Percentiles rank a stretch among this genome's conserved stretches.
Conservation (phyloP, 2,329 filamentous ascomycete species). For the Cercospora zeae-maydis region DNA sequence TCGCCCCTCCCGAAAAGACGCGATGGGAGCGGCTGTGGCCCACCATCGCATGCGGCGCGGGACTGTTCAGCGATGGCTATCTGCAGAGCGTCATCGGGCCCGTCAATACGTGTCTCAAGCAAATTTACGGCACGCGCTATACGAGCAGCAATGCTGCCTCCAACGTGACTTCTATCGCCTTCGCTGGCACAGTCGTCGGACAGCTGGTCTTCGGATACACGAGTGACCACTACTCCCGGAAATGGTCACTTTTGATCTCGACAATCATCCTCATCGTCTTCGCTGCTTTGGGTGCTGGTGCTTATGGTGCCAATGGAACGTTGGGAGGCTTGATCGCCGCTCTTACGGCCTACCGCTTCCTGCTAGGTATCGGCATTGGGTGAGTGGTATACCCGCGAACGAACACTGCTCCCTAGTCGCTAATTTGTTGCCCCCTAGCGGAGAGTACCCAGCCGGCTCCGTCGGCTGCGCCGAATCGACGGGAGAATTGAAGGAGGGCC, state of each 20-base stretch:
- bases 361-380: slow-evolving; percentile 54
- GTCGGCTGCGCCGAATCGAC: slow-evolving; percentile 82
- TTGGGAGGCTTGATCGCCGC: slow-evolving; percentile 70
- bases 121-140: slow-evolving; percentile 69
- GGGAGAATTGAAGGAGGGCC: slow-evolving; percentile 73
- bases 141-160: slow-evolving; percentile 63
- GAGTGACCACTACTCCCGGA: slow-evolving; percentile 79
- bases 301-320: slow-evolving; percentile 70
- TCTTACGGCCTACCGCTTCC: slow-evolving; percentile 79
- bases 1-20: slow-evolving; percentile 21
- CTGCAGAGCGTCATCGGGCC: slow-evolving; percentile 88
- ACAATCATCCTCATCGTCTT: slow-evolving; percentile 84
- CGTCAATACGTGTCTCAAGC: slow-evolving; percentile 70
- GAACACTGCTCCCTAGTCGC: neutral
- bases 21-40: slow-evolving; percentile 59
- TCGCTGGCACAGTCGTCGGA: slow-evolving; percentile 79
- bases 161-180: slow-evolving; percentile 73
- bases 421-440: slow-evolving; percentile 24
- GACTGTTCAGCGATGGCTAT: slow-evolving; percentile 88
- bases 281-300: slow-evolving; percentile 71
- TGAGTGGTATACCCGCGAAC: slow-evolving; percentile 33
- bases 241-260: slow-evolving; percentile 73
- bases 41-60: slow-evolving; percentile 82
- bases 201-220: slow-evolving; percentile 77
- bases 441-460: slow-evolving; percentile 77